Evolutionary conservation across 306 rosid species (phyloP).

Genomic region (Senna siamea): DNA sequence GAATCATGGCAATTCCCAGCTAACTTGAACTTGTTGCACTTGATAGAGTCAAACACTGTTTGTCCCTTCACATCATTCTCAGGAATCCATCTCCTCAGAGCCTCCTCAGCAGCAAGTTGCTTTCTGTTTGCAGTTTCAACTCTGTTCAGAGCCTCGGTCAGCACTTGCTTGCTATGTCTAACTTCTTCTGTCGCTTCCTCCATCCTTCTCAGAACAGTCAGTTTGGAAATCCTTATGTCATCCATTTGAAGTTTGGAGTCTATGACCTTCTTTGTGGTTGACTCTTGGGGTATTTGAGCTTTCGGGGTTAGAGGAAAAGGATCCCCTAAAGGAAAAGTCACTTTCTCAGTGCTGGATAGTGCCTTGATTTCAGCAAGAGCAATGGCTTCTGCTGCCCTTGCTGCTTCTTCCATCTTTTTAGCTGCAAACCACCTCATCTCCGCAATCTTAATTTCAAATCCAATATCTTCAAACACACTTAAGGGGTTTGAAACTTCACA

Average conservation of each 20-base stretch:
- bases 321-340: slow-evolving; percentile 52
- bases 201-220: slow-evolving; percentile 63
- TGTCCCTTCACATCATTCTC: slow-evolving; percentile 53
- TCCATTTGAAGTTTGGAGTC: slow-evolving; percentile 61
- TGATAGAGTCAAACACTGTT: slow-evolving; percentile 43
- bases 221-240: slow-evolving; percentile 57
- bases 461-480: slow-evolving; percentile 40
- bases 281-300: slow-evolving; percentile 49
- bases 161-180: slow-evolving; percentile 63
- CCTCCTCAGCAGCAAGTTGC: slow-evolving; percentile 78
- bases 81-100: slow-evolving; percentile 68
- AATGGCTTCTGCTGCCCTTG: slow-evolving; percentile 92
- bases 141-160: slow-evolving; percentile 82
- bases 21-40: too few species aligned
- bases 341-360: slow-evolving; percentile 50
- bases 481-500: slow-evolving; percentile 52
- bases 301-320: slow-evolving; percentile 48
- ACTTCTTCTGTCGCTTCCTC: slow-evolving; percentile 86
- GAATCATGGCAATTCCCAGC: too few species aligned
- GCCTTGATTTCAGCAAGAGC: slow-evolving; percentile 90
- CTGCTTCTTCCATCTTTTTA: slow-evolving; percentile 97
- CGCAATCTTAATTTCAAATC: slow-evolving; percentile 62
- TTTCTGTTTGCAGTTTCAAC: slow-evolving; percentile 74
- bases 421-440: slow-evolving; percentile 94
- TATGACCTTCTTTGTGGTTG: slow-evolving; percentile 55